phyloP scores from a whole-genome alignment of 345 rosid genomes.

The Hypericum perforatum region DNA sequence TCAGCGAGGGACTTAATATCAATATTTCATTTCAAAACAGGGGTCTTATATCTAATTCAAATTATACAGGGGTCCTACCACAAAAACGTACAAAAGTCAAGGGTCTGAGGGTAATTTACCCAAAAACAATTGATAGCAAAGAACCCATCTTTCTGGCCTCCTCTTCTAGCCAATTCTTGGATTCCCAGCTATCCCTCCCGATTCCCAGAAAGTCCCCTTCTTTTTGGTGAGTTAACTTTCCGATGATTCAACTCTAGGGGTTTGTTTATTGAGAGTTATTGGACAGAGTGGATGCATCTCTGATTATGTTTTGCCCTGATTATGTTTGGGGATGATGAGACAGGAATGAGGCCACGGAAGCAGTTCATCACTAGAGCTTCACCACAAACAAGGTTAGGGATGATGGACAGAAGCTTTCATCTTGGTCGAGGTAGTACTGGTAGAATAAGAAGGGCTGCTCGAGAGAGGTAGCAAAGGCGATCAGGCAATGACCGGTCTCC shows the following conservation, averaged over 20 bases:
- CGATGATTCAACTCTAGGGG: conserved; percentile 33
- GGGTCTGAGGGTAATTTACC: too few relatives aligned
- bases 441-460: conserved; percentile 74
- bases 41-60: too few relatives aligned
- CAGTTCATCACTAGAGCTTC: conserved; percentile 71
- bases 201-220: not conserved
- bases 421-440: conserved; percentile 58
- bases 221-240: conserved; percentile 28
- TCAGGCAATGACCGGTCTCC: conserved; percentile 61
- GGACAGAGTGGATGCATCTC: too few relatives aligned
- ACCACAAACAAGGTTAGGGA: conserved; percentile 54
- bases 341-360: conserved; percentile 50
- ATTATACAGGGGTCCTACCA: too few relatives aligned
- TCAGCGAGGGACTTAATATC: too few relatives aligned
- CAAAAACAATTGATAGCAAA: not conserved
- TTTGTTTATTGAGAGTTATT: conserved; percentile 1
- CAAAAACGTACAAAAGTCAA: too few relatives aligned
- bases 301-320: too few relatives aligned
- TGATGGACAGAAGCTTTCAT: conserved; percentile 40
- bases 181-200: conserved; percentile 4
- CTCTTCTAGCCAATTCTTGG: not conserved
- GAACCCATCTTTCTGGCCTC: not conserved
- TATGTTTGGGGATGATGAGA: too few relatives aligned
- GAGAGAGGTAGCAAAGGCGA: conserved; percentile 63
- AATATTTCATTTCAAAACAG: too few relatives aligned